phyloP scores from a whole-genome alignment of 75 land plant genomes.

The Selaginella moellendorffii region DNA sequence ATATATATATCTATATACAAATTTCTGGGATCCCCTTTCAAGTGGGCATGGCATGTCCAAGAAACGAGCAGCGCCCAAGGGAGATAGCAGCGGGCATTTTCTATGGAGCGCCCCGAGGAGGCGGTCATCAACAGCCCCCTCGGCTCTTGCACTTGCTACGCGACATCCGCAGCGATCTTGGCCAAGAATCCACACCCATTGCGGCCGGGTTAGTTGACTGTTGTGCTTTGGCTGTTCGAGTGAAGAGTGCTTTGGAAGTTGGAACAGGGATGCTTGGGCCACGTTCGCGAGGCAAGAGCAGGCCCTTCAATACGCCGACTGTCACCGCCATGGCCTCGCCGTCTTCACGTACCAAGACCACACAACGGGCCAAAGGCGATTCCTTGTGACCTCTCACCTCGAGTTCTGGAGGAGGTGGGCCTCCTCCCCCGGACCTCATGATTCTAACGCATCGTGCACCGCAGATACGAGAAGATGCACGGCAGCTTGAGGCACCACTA shows the following conservation, averaged over 20 bases:
- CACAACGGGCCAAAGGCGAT: slow-evolving; percentile 66
- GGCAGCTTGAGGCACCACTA: slow-evolving; percentile 76
- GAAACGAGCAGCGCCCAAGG: no score
- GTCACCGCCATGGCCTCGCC: slow-evolving; percentile 22
- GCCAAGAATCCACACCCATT: background rate
- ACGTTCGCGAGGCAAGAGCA: slow-evolving; percentile 90
- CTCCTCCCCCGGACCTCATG: background rate
- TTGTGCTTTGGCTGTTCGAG: no score
- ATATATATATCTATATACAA: no score
- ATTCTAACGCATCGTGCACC: background rate
- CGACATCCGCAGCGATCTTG: slow-evolving; percentile 66
- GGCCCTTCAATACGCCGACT: slow-evolving; percentile 57
- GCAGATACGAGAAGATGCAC: slow-evolving; percentile 73
- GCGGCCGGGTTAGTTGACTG: no score
- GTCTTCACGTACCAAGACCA: slow-evolving; percentile 92
- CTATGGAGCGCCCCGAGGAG: slow-evolving; percentile 87
- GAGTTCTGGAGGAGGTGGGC: slow-evolving; percentile 79
- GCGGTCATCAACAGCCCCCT: slow-evolving; percentile 45
- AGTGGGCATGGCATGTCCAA: no score
- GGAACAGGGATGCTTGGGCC: slow-evolving; percentile 64
- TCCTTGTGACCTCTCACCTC: slow-evolving; percentile 64
- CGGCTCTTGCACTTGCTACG: slow-evolving; percentile 47
- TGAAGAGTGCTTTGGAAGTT: no score
- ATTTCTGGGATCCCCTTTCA: no score
- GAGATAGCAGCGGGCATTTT: slow-evolving; percentile 75